phyloP scores from a whole-genome alignment of 352 stramenopile species.

The Globisporangium spinosum region DNA sequence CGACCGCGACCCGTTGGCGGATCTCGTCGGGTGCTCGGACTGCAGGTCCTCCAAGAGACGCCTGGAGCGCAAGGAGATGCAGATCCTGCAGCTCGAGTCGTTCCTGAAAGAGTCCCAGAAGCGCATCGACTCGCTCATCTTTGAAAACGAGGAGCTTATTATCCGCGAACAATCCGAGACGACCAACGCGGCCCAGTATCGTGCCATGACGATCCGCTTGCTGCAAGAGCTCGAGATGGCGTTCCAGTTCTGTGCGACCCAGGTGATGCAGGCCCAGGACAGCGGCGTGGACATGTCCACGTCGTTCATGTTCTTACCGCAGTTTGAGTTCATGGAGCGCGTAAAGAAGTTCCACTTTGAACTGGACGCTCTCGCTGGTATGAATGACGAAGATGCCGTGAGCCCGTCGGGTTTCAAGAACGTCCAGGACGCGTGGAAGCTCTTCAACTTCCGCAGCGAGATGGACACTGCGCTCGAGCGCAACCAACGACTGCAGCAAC shows the following conservation, averaged over 20 bases:
- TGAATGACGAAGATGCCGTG: constrained; percentile 14
- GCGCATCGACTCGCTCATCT: constrained; percentile 54
- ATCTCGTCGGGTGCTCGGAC: constrained; percentile 37
- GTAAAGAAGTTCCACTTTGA: constrained; percentile 65
- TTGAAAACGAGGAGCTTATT: constrained; percentile 65
- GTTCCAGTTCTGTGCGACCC: constrained; percentile 63
- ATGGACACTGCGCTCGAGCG: constrained; percentile 54
- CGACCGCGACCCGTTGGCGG: constrained; percentile 42
- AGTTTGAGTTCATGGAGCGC: constrained; percentile 71
- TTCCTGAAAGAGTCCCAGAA: constrained; percentile 81
- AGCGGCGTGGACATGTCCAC: constrained; percentile 13
- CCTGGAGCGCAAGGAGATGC: constrained; percentile 69
- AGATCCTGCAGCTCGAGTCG: constrained; percentile 72
- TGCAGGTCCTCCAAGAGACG: constrained; percentile 53
- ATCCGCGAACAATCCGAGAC: constrained; percentile 62
- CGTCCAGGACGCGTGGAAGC: constrained; percentile 22
- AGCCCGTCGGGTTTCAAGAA: not conserved
- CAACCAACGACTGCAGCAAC: constrained; percentile 58
- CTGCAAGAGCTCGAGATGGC: constrained; percentile 72
- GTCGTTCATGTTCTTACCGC: constrained; percentile 53
- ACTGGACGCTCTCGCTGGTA: constrained; percentile 29
- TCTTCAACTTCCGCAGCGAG: constrained; percentile 54
- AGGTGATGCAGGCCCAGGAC: constrained; percentile 37
- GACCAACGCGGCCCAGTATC: constrained; percentile 51
- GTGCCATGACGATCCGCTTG: constrained; percentile 53